phyloP scores from a whole-genome alignment of 164 flowering plant species.

The Pachysandra terminalis region DNA sequence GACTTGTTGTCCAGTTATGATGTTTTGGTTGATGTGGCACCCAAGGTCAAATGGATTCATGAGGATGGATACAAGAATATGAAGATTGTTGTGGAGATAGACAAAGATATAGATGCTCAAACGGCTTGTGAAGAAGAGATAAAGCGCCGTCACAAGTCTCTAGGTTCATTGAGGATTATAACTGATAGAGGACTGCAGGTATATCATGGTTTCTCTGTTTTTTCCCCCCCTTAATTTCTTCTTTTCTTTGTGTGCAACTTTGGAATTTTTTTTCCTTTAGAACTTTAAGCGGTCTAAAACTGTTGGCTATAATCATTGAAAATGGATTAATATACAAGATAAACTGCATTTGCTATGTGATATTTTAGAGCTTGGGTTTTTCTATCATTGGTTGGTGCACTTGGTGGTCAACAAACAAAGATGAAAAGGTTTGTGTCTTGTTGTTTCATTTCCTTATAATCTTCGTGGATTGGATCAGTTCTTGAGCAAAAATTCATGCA shows the following conservation, averaged over 20 bases:
- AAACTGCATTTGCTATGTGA: not conserved
- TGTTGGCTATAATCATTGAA: no score
- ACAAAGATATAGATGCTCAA: slow-evolving; percentile 67
- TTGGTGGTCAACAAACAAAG: no score
- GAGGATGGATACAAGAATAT: slow-evolving; percentile 78
- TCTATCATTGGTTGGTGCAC: no score
- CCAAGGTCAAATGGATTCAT: slow-evolving; percentile 82
- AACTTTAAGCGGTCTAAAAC: no score
- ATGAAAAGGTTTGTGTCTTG: no score
- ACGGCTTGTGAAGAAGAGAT: slow-evolving; percentile 67
- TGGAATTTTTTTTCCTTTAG: not conserved
- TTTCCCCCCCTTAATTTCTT: not conserved
- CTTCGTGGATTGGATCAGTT: no score
- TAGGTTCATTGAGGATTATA: slow-evolving; percentile 66
- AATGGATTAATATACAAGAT: no score
- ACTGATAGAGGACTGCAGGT: slow-evolving; percentile 86
- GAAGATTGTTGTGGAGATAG: slow-evolving; percentile 85
- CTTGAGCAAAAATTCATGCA: no score
- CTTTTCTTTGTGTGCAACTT: not conserved
- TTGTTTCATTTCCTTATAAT: no score
- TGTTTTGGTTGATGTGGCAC: slow-evolving; percentile 78
- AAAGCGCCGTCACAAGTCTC: slow-evolving; percentile 68
- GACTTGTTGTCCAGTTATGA: slow-evolving; percentile 60
- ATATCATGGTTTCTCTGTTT: slow-evolving; percentile 8
- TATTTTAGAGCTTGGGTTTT: not conserved